Evolutionary conservation across 2,329 filamentous ascomycete genomes (phyloP).

Genomic region (Colletotrichum orchidophilum): DNA sequence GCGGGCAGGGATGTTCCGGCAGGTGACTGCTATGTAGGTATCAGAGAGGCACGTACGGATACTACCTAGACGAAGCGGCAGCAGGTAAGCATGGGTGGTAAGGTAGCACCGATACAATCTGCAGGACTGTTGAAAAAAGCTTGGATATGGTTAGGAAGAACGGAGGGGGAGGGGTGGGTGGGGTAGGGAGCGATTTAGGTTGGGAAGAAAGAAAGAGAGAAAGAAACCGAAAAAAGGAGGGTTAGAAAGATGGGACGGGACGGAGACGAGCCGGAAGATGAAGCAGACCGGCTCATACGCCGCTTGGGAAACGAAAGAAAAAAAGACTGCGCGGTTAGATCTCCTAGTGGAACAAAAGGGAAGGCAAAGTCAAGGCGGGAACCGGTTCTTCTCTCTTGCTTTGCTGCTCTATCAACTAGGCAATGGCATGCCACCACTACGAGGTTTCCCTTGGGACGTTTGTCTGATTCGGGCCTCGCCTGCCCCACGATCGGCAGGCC

Average conservation of each 20-base stretch:
- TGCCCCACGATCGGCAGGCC: conserved; percentile 28
- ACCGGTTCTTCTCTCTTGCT: neutral
- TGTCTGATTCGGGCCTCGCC: conserved; percentile 26
- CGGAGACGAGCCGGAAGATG: conserved; percentile 9
- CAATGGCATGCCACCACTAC: neutral
- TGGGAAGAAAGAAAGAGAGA: neutral
- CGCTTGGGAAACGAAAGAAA: conserved; percentile 13
- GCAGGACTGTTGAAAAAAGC: neutral
- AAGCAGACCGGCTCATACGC: conserved; percentile 20
- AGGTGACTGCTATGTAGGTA: neutral
- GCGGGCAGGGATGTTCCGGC: neutral
- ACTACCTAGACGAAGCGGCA: neutral
- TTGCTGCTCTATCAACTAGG: neutral
- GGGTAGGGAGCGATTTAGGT: conserved; percentile 5
- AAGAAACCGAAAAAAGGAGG: conserved; percentile 6
- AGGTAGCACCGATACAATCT: neutral
- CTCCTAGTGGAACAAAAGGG: neutral
- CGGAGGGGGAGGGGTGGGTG: too few species aligned
- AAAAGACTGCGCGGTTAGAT: neutral
- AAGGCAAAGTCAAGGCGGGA: neutral
- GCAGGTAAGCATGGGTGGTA: neutral
- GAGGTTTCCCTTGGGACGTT: conserved; percentile 10
- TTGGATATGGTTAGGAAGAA: neutral
- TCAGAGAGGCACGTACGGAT: neutral
- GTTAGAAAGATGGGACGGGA: conserved; percentile 22